These are phyloP conservation scores for Cystobasidiaceae sp. DNA, from an alignment of 1,284 basidiomycete species.

Conservation along the genomic window DNA sequence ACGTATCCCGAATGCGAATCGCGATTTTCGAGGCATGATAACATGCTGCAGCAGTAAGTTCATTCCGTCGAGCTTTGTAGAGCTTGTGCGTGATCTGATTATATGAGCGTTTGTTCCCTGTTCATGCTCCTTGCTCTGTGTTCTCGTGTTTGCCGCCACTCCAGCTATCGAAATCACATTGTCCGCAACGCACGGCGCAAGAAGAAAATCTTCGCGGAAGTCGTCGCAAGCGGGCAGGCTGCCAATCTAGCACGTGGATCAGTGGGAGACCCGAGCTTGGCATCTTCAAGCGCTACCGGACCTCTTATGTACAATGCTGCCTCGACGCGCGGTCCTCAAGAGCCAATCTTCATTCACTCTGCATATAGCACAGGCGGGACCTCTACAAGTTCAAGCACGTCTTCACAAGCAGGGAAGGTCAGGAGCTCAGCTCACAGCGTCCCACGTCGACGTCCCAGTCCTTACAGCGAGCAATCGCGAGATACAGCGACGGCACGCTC, in stretches of 20 bases:
- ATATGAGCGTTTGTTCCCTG: background rate
- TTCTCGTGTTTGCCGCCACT: too few species aligned
- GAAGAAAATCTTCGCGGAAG: conserved; percentile 11
- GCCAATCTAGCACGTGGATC: background rate
- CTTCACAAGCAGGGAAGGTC: too few species aligned
- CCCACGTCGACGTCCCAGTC: too few species aligned
- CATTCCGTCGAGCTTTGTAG: background rate
- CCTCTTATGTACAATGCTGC: too few species aligned
- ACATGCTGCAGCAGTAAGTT: conserved; percentile 38
- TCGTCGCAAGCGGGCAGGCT: background rate
- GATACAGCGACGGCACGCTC: too few species aligned
- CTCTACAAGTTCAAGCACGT: too few species aligned
- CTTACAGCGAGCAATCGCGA: too few species aligned
- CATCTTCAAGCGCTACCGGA: background rate
- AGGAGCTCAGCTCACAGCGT: too few species aligned
- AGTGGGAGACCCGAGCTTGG: background rate
- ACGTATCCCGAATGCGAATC: conserved; percentile 31
- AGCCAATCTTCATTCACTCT: conserved; percentile 13
- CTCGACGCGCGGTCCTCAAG: background rate
- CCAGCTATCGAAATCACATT: conserved; percentile 36
- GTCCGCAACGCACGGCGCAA: conserved; percentile 30
- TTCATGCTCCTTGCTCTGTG: background rate
- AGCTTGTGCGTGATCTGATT: background rate
- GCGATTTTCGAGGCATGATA: conserved; percentile 35
- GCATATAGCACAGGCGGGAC: conserved; percentile 2